Conservation (phyloP, 192 early-diverging fungal species). For the Backusella australiensis region DNA sequence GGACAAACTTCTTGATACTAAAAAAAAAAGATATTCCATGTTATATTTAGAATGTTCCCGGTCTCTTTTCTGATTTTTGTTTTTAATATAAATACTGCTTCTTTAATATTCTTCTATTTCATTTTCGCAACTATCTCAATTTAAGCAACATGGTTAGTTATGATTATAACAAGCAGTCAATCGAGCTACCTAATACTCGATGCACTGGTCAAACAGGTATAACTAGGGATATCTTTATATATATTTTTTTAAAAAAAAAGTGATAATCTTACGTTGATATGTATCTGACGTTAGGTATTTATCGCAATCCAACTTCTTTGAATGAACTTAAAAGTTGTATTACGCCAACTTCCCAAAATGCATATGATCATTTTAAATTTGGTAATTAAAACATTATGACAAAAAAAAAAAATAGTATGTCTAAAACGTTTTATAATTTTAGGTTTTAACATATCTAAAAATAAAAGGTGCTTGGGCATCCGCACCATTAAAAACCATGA, state of each 20-base stretch:
- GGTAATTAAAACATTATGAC: conserved; percentile 24
- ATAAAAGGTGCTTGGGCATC: conserved; percentile 62
- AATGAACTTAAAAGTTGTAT: conserved; percentile 29
- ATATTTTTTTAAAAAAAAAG: not conserved
- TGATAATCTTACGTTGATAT: not conserved
- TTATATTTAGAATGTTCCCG: not conserved
- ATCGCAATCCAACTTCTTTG: conserved; percentile 6
- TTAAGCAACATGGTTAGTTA: conserved; percentile 18
- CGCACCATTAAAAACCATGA: conserved; percentile 53
- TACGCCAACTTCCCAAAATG: conserved; percentile 44
- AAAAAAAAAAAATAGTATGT: not conserved
- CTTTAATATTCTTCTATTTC: not conserved
- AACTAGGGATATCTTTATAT: not conserved
- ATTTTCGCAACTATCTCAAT: not conserved
- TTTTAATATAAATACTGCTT: not conserved
- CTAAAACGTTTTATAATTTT: not conserved
- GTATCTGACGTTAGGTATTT: not conserved
- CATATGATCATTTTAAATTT: conserved; percentile 45
- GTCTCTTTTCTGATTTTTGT: not conserved
- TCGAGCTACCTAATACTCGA: conserved; percentile 46
- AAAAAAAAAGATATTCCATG: not conserved
- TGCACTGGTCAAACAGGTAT: conserved; percentile 51
- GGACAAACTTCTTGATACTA: not conserved
- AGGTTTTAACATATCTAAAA: conserved; percentile 51
- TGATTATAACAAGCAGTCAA: conserved; percentile 47